Percentiles rank a stretch among this genome's conserved stretches.
phyloP scores from a whole-genome alignment of 352 stramenopile genomes.

The Phytopythium boreale region DNA sequence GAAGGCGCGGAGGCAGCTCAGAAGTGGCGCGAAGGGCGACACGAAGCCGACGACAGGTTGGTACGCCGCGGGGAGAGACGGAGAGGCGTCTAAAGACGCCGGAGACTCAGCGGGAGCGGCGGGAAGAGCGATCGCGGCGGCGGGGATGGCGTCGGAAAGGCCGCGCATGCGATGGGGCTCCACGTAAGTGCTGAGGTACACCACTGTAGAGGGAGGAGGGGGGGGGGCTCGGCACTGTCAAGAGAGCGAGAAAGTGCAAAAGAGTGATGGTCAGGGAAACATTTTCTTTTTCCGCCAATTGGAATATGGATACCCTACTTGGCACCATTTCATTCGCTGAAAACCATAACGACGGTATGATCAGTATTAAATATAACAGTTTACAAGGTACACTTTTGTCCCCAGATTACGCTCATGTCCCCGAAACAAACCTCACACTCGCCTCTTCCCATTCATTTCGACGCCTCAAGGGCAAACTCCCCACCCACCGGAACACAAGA shows the following conservation, averaged over 20 bases:
- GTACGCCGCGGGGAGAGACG: too few species aligned
- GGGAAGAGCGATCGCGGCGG: too few species aligned
- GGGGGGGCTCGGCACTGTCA: not conserved
- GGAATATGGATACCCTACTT: not conserved
- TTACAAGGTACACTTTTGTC: conserved; percentile 17
- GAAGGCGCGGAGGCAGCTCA: not conserved
- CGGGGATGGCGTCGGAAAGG: not conserved
- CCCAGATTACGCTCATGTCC: too few species aligned
- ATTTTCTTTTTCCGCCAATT: not conserved
- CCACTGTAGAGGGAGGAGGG: too few species aligned
- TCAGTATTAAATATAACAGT: not conserved
- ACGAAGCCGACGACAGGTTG: too few species aligned
- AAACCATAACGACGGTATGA: not conserved
- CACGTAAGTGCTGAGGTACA: too few species aligned
- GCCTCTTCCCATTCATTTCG: too few species aligned
- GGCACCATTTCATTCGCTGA: conserved; percentile 4
- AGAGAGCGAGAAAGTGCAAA: not conserved
- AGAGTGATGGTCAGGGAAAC: not conserved
- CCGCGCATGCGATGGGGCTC: not conserved
- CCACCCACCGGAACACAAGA: not conserved
- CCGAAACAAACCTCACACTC: too few species aligned
- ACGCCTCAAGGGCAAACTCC: too few species aligned
- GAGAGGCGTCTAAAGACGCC: too few species aligned
- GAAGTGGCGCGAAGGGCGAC: too few species aligned
- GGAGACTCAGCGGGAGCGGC: too few species aligned